Base-by-base conservation (phyloP, 148 eudicot species). In the Vaccinium macrocarpon region DNA sequence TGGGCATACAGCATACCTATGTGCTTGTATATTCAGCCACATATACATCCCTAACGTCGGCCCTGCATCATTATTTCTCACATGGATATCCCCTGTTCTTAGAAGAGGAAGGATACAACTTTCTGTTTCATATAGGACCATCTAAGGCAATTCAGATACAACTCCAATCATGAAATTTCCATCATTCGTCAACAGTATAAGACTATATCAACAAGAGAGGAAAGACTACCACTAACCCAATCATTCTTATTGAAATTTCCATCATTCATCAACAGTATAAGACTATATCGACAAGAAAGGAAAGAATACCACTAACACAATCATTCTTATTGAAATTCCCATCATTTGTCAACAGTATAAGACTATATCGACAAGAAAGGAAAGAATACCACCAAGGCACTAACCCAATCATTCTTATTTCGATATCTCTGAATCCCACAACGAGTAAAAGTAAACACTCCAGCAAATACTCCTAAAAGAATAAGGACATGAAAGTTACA, bases 351-450 rank as follows among this genome's bases (percentile, higher is more conserved):
- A 35, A 35, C 38, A 35, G 38, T 35, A 35, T 35, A 14, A 48
- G 12, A 14, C 62, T 32, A 82, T 52, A 16, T n/a, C 64, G 29
- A 18, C 6, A 32, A 15, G 53, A 62, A 81, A 82, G 76, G 52
- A 23, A 82, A 59, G 62, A 14, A 52, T 79, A 80, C 48, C 77
- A 89, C n/a, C n/a, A n/a, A n/a, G n/a, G n/a, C n/a, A n/a, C 97
- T 91, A 81, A 96, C 99, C 99, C 95, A 86, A 75, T 96, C 98
- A 52, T 88, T 87, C 87, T 86, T 76, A 61, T 91, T 87, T 68
- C 98, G 97, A 86, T 92, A 92, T 76, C 91, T 91, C 91, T 91
- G 94, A 73, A 94, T 78, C 48, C 93, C 94, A 89, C 99, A 96
- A 59, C 92, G 90, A 82, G 98, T 88, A 50, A 88, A 80, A 73